phyloP scores from a whole-genome alignment of 2,329 filamentous ascomycete genomes.

The Aquanectria penicillioides region DNA sequence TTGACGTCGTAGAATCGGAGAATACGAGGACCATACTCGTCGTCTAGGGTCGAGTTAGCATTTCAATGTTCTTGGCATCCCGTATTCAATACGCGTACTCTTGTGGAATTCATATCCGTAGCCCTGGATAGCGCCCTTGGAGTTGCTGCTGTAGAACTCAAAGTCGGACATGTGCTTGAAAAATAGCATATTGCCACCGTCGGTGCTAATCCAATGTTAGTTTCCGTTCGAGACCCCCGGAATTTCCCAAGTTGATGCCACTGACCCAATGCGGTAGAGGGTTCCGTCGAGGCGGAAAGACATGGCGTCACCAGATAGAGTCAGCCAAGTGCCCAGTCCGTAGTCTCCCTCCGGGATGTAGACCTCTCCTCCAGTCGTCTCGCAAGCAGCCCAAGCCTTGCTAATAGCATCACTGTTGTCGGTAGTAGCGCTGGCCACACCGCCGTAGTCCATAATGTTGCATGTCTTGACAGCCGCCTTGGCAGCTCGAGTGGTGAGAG shows the following conservation, averaged over 20 bases:
- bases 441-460: conserved; percentile 34
- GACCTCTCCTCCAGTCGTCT: conserved; percentile 28
- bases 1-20: conserved; percentile 30
- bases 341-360: conserved; percentile 31
- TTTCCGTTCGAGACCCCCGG: fast-evolving
- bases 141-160: conserved; percentile 34
- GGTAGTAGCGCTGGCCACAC: conserved; percentile 15
- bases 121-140: conserved; percentile 34
- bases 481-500: conserved; percentile 14
- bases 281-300: conserved; percentile 33
- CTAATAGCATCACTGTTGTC: conserved; percentile 31
- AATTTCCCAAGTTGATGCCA: background rate
- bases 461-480: conserved; percentile 33
- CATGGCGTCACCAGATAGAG: conserved; percentile 29
- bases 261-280: conserved; percentile 31
- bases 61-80: background rate
- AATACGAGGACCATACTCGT: conserved; percentile 33
- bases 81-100: background rate
- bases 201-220: conserved; percentile 17
- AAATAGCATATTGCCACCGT: conserved; percentile 31
- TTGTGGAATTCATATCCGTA: conserved; percentile 31
- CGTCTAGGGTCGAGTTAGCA: conserved; percentile 7
- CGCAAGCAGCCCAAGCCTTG: conserved; percentile 33
- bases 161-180: conserved; percentile 34
- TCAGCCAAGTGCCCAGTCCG: conserved; percentile 29